Percentiles rank a stretch among this genome's conserved stretches.
phyloP scores from a whole-genome alignment of 148 eudicot species.

The Mesembryanthemum crystallinum region DNA sequence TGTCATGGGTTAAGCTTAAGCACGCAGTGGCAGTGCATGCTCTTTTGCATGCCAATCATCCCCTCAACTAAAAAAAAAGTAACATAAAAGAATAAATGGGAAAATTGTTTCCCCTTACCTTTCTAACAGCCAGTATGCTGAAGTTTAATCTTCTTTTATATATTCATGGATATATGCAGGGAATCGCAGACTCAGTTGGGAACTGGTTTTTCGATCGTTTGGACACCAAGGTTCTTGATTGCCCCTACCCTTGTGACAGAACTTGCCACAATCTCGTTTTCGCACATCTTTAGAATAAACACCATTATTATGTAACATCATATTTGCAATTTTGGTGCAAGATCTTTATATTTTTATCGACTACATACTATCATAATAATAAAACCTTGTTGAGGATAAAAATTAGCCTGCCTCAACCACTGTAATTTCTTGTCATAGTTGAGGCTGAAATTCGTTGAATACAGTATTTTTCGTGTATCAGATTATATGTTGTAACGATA shows the following conservation, averaged over 20 bases:
- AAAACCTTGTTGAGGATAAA: neutral
- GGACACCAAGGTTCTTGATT: constrained; percentile 45
- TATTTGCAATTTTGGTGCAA: neutral
- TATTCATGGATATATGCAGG: constrained; percentile 39
- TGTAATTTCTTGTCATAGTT: neutral
- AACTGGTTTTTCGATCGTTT: constrained; percentile 60
- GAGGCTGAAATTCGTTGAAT: neutral
- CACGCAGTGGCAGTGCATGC: too few relatives aligned
- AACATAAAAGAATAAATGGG: too few relatives aligned
- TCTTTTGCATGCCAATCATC: too few relatives aligned
- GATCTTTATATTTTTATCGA: neutral
- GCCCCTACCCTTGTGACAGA: constrained; percentile 69
- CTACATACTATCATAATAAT: neutral
- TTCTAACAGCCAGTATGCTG: neutral
- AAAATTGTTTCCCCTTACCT: neutral
- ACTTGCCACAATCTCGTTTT: constrained; percentile 70
- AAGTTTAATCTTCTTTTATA: neutral
- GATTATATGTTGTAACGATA: neutral
- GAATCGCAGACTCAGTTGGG: constrained; percentile 56
- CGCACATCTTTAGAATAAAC: constrained; percentile 28
- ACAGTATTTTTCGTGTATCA: neutral
- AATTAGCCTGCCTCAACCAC: neutral
- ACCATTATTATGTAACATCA: neutral
- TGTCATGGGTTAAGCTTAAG: too few relatives aligned
- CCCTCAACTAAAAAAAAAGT: too few relatives aligned